phyloP scores from a whole-genome alignment of 108 stramenopile species.

The Cyclostephanos invisitatus region DNA sequence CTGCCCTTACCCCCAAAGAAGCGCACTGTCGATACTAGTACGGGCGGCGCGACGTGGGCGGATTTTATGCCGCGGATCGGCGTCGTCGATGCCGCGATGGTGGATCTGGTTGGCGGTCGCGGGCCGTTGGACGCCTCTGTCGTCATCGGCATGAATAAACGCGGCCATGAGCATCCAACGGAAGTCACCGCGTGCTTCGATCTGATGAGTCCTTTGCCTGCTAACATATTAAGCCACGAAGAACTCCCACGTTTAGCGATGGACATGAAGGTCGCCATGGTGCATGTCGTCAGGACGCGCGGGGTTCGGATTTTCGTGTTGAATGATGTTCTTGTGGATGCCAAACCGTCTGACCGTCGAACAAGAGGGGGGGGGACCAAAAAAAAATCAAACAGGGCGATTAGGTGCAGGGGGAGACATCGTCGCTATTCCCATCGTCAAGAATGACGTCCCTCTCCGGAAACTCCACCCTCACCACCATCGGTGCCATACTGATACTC shows the following conservation, averaged over 20 bases:
- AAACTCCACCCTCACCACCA: constrained; percentile 31
- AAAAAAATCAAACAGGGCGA: no score
- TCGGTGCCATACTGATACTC: constrained; percentile 42
- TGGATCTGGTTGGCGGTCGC: neutral
- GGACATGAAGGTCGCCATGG: neutral
- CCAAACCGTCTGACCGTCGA: neutral
- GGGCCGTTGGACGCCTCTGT: neutral
- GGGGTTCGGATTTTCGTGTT: neutral
- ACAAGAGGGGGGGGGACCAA: no score
- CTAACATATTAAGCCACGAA: neutral
- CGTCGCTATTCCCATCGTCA: no score
- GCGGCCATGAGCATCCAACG: neutral
- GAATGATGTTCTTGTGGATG: no score
- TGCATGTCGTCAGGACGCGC: neutral
- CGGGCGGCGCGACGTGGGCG: neutral
- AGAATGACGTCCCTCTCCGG: constrained; percentile 36
- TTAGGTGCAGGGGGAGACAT: no score
- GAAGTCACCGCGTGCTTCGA: neutral
- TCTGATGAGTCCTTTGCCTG: neutral
- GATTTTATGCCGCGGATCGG: neutral
- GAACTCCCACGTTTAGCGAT: neutral
- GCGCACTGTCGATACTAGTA: constrained; percentile 8
- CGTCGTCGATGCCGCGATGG: neutral
- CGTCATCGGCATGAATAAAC: neutral
- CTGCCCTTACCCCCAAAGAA: constrained; percentile 49